These are phyloP conservation scores for Kodamaea leandrae DNA, from an alignment of 805 yeast species.

Conservation along the genomic window DNA sequence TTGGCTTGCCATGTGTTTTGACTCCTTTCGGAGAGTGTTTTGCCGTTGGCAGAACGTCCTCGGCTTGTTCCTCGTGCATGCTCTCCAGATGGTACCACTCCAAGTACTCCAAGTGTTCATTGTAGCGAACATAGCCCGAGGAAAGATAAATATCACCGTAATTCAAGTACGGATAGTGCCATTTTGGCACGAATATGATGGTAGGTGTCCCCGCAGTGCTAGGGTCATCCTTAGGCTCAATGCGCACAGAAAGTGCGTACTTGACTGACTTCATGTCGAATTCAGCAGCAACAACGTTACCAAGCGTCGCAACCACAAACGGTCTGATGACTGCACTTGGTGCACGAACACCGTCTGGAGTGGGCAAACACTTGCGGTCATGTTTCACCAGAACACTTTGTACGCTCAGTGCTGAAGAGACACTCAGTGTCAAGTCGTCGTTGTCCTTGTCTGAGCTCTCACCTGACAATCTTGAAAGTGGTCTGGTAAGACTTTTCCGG, in stretches of 20 bases:
- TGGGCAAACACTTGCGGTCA: constrained; percentile 34
- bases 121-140: constrained; percentile 55
- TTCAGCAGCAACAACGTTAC: constrained; percentile 50
- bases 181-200: constrained; percentile 62
- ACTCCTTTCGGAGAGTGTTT: neutral
- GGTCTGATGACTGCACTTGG: constrained; percentile 77
- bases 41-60: constrained; percentile 8
- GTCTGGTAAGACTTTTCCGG: constrained; percentile 1
- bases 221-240: constrained; percentile 14
- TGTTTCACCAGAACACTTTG: constrained; percentile 26
- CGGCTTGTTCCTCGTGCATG: constrained; percentile 14
- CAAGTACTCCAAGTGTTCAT: constrained; percentile 51
- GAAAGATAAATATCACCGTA: constrained; percentile 48
- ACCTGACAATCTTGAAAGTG: neutral
- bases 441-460: neutral
- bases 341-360: constrained; percentile 70
- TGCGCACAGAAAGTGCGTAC: constrained; percentile 48
- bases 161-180: constrained; percentile 60
- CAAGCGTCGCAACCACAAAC: constrained; percentile 61
- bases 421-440: constrained; percentile 9
- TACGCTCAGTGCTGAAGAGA: constrained; percentile 19
- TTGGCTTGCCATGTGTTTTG: too few relatives aligned
- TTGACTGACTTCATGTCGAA: constrained; percentile 53
- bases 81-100: constrained; percentile 64
- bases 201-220: constrained; percentile 41